phyloP scores from a whole-genome alignment of 2,329 filamentous ascomycete genomes.

The Purpureocillium lavendulum region DNA sequence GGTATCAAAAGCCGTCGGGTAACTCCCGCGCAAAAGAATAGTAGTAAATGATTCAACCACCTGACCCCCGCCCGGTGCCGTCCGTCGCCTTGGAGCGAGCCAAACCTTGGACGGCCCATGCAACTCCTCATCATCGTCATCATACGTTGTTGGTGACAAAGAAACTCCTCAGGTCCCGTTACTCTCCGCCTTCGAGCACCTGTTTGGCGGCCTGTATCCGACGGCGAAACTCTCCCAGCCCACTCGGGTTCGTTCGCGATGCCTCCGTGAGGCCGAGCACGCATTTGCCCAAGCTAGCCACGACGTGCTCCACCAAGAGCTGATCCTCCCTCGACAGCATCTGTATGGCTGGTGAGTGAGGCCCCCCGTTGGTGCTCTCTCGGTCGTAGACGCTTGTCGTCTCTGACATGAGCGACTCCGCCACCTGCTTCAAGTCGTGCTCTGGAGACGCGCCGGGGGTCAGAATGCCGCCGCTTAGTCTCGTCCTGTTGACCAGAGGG shows the following conservation, averaged over 20 bases:
- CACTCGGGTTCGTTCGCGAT: conserved; percentile 46
- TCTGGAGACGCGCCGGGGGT: conserved; percentile 43
- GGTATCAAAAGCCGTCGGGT: conserved; percentile 14
- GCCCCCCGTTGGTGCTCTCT: conserved; percentile 17
- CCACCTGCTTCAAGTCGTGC: conserved; percentile 36
- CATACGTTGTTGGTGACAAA: neutral
- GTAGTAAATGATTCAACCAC: too few species aligned
- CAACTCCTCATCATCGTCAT: neutral
- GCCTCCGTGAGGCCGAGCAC: conserved; percentile 50
- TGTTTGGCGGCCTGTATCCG: conserved; percentile 67
- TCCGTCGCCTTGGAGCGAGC: too few species aligned
- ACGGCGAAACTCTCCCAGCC: conserved; percentile 56
- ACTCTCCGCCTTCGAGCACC: conserved; percentile 55
- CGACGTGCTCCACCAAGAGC: conserved; percentile 49
- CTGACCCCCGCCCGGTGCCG: too few species aligned
- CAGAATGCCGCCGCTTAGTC: conserved; percentile 34
- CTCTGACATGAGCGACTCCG: conserved; percentile 39
- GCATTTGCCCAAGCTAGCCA: conserved; percentile 51
- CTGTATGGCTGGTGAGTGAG: conserved; percentile 34
- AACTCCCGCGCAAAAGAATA: neutral
- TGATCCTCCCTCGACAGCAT: conserved; percentile 48
- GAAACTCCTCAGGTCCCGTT: neutral
- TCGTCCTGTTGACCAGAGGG: conserved; percentile 47
- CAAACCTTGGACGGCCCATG: too few species aligned
- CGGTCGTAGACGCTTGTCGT: conserved; percentile 32